phyloP scores from a whole-genome alignment of 1,284 basidiomycete genomes.

The Thelephora terrestris region DNA sequence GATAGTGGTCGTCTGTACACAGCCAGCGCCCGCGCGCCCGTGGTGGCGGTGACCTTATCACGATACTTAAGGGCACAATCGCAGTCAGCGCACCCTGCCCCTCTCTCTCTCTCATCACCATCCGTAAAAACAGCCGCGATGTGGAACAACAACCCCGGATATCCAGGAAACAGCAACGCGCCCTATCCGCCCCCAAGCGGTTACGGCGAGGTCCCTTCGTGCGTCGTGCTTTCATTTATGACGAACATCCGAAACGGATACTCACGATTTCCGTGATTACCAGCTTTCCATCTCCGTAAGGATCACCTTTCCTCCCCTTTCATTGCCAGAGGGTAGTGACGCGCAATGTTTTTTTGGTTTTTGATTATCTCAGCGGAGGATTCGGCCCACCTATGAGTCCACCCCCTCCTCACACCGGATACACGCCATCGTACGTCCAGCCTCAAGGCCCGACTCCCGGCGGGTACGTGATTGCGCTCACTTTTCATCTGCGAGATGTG shows the following conservation, averaged over 20 bases:
- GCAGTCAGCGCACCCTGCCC: neutral
- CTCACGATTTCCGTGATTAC: conserved; percentile 7
- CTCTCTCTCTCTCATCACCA: neutral
- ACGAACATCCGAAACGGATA: conserved; percentile 9
- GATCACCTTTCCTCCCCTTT: conserved; percentile 11
- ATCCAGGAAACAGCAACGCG: conserved; percentile 5
- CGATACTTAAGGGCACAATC: neutral
- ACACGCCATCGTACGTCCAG: conserved; percentile 6
- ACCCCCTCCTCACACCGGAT: neutral
- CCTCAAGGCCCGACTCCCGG: conserved; percentile 8
- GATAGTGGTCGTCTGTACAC: no score
- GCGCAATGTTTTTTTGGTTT: neutral
- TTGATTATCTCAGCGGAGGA: neutral
- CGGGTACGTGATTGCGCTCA: no score
- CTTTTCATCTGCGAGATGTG: no score
- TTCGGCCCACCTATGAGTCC: neutral
- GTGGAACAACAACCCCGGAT: neutral
- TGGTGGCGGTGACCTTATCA: neutral
- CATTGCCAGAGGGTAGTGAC: neutral
- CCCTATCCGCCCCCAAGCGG: conserved; percentile 7
- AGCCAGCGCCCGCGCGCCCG: neutral
- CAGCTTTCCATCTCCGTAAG: conserved; percentile 12
- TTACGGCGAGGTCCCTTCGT: conserved; percentile 7
- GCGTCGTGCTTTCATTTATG: conserved; percentile 1
- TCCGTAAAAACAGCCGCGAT: neutral